Evolutionary conservation across 768 basidiomycete species (phyloP).

Genomic region (Gloeostereum incarnatum): DNA sequence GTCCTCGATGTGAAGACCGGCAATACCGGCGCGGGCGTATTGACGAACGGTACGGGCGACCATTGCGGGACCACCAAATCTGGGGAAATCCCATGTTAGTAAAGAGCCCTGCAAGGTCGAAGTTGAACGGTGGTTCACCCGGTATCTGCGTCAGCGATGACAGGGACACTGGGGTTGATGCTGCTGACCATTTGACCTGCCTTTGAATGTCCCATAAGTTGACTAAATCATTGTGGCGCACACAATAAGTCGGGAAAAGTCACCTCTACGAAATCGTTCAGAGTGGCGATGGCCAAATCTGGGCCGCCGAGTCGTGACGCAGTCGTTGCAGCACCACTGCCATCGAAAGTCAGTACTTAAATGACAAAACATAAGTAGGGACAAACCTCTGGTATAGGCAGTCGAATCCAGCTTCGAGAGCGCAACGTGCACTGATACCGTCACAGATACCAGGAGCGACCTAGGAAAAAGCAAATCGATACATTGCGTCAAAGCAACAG

Average conservation of each 20-base stretch:
- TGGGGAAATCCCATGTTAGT: conserved; percentile 6
- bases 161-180: conserved; percentile 52
- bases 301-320: conserved; percentile 72
- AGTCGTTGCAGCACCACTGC: conserved; percentile 69
- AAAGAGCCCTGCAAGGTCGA: not conserved
- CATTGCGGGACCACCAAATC: conserved; percentile 67
- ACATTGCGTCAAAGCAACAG: not conserved
- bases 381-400: conserved; percentile 68
- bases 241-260: not conserved
- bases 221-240: not conserved
- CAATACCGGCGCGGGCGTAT: conserved; percentile 61
- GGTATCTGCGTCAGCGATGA: conserved; percentile 77
- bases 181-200: conserved; percentile 65
- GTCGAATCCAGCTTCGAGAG: conserved; percentile 69
- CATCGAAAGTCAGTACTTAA: conserved; percentile 1
- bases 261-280: conserved; percentile 68
- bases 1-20: conserved; percentile 73
- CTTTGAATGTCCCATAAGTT: conserved; percentile 16
- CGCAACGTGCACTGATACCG: conserved; percentile 73
- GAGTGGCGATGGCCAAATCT: conserved; percentile 70
- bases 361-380: not conserved
- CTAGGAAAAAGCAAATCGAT: conserved; percentile 20
- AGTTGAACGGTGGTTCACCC: conserved; percentile 32
- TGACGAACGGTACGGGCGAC: conserved; percentile 69
- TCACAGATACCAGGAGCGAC: conserved; percentile 75